Base-by-base conservation (phyloP, 345 rosid species). In the Turritis glabra region DNA sequence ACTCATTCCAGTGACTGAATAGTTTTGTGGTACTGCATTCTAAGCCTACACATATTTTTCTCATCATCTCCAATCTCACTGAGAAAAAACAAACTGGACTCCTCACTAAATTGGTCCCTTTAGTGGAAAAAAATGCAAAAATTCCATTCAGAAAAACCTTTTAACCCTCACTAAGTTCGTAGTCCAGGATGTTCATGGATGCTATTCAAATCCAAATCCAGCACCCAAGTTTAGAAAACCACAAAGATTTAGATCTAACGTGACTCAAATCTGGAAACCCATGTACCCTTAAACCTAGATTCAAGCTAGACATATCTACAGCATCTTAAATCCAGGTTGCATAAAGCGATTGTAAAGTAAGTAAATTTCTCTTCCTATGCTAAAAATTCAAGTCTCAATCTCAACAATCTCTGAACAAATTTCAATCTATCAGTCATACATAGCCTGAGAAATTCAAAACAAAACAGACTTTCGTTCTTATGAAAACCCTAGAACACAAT, bases 401-500 rank as follows among this genome's bases (percentile, higher is more conserved):
- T 10, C 37, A 64, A 35, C 62, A 64, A 70, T 54, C 13, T 70
- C 70, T 53, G 15, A 8, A 50, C 33, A 10, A 64, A n/a, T 12
- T 70, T 2, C 1, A 38, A 52, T 9, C 18, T 70, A 17, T 54
- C 8, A 60, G 27, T 35, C 23, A 69, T 64, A 48, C 8, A 15
- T 33, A 9, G 11, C 54, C 67, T 47, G 62, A 25, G 15, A 55
- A 38, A 64, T 37, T 56, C 72, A 56, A 62, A 63, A 63, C 44
- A 56, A 32, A 40, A 8, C 44, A 44, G 21, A n/a, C 2, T 10
- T 37, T 30, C 7, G 29, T 17, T 60, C 56, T 40, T 51, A 52
- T 37, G 2, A 35, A 76, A 71, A 71, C 80, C 77, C 80, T 77
- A 71, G 73, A 57, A 50, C 69, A 58, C 47, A 71, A 72, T 32